Evolutionary conservation across 2,329 filamentous ascomycete genomes (phyloP).

Genomic region (Ceratocystis huliohia): DNA sequence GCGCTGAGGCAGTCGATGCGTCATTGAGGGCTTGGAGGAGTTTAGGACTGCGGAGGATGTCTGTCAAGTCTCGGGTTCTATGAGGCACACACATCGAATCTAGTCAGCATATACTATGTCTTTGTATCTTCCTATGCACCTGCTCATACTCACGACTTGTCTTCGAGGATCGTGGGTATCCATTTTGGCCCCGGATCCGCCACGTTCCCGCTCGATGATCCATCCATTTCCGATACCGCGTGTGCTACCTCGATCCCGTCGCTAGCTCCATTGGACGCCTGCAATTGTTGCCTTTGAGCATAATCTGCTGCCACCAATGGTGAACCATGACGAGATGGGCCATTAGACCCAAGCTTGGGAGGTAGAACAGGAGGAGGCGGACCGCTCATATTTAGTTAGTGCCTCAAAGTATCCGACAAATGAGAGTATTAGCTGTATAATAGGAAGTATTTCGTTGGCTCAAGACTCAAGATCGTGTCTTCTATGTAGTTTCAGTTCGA

Average conservation of each 20-base stretch:
- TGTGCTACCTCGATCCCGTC: conserved; percentile 1
- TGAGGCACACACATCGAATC: conserved; percentile 12
- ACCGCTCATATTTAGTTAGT: conserved; percentile 13
- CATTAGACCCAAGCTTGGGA: conserved; percentile 58
- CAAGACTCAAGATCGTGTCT: no score
- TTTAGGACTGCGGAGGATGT: conserved; percentile 49
- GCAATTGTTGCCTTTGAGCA: not conserved
- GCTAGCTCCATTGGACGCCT: not conserved
- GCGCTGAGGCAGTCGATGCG: conserved; percentile 53
- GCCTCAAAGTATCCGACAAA: no score
- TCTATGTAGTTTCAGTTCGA: no score
- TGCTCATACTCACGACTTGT: conserved; percentile 57
- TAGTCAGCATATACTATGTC: conserved; percentile 24
- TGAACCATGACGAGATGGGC: conserved; percentile 53
- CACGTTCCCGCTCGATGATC: not conserved
- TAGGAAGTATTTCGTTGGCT: no score
- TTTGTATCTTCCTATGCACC: not conserved
- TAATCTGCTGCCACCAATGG: conserved; percentile 34
- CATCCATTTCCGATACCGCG: conserved; percentile 11
- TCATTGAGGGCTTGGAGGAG: conserved; percentile 66
- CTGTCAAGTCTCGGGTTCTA: conserved; percentile 67
- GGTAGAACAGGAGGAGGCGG: conserved; percentile 57
- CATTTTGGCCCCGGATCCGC: conserved; percentile 55
- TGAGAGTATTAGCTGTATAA: no score
- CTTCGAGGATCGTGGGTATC: conserved; percentile 63